These are phyloP conservation scores for Tetrahymena malaccensis DNA, from an alignment of 73 alveolate species.

Conservation along the genomic window DNA sequence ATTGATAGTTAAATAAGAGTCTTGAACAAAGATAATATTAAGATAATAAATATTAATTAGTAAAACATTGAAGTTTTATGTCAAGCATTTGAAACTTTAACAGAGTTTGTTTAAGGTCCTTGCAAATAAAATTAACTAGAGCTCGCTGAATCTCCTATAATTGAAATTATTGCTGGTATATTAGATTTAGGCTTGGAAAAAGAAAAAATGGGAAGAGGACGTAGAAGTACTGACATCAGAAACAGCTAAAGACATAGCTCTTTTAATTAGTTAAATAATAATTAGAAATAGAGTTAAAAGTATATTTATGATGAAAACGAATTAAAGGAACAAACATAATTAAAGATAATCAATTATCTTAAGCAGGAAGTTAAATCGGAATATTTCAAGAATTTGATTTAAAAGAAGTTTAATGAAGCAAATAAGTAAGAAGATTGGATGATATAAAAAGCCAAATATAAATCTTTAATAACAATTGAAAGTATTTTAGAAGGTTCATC, in stretches of 20 bases:
- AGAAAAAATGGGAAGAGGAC: background rate
- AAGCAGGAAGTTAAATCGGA: background rate
- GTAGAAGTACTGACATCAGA: background rate
- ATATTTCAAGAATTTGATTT: background rate
- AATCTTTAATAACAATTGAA: background rate
- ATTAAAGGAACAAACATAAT: background rate
- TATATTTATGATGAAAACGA: background rate
- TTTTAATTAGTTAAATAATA: background rate
- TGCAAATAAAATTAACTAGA: conserved; percentile 57
- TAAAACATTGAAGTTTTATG: background rate
- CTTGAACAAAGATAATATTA: background rate
- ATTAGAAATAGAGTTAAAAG: background rate
- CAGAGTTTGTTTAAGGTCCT: conserved; percentile 69
- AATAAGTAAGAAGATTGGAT: background rate
- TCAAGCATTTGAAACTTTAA: conserved; percentile 44
- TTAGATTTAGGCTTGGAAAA: background rate
- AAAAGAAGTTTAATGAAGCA: background rate
- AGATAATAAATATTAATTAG: background rate
- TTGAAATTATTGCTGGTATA: background rate
- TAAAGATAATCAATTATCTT: background rate
- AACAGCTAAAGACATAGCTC: background rate
- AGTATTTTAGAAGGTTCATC: background rate
- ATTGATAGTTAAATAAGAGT: background rate
- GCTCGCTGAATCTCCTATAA: background rate
- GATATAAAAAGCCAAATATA: background rate